Base-by-base conservation (phyloP, 2,329 filamentous ascomycete genomes). In the Xylariaceae sp. region DNA sequence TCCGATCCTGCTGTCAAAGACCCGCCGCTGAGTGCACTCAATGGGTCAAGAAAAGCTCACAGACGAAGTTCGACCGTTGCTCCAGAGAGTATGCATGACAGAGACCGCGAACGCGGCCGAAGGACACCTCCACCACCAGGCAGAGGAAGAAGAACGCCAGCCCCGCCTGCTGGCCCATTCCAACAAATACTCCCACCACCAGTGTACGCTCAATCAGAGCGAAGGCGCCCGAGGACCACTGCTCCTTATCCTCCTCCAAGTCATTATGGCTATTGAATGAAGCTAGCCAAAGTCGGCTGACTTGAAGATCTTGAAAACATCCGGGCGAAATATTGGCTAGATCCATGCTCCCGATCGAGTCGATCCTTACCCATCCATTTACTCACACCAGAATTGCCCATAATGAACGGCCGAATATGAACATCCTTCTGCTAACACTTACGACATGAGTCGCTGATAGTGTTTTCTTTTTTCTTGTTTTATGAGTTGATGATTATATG, bases 1-100 rank as follows among this genome's bases (percentile, higher is more conserved):
- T 72, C 80, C 43, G 80, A 83, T 33, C 65, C 74, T 2, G 67
- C 69, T 14, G 78, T 85, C 27, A 77, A 76, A 55, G 75, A 83
- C 46, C 80, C 80, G 23, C 80, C 80, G 3, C 64, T 84, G 50
- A 78, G 74, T 54, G 74, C 75, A 45, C 66, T 79, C 46, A 70
- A 63, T 48, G 72, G 71, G 46, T 66, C 70, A 23, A 69, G 75
- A 41, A 79, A 77, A 60, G 62, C 64, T 27, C 63, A 61, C 38
- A 69, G 76, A 27, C 71, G 75, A 44, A 61, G 58, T 38, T 60
- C 59, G 6, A 56, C 62, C n/a, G 62, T 71, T 20, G 66, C 66
- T n/a, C 64, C 64, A 47, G 64, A 67, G 4, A 64, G 63, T 37
- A 54, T 66, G 22, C 60, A 64, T 29, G 64, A 67, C 20, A 57